phyloP scores from a whole-genome alignment of 805 yeast species.

The Saccharomycopsis fermentans region DNA sequence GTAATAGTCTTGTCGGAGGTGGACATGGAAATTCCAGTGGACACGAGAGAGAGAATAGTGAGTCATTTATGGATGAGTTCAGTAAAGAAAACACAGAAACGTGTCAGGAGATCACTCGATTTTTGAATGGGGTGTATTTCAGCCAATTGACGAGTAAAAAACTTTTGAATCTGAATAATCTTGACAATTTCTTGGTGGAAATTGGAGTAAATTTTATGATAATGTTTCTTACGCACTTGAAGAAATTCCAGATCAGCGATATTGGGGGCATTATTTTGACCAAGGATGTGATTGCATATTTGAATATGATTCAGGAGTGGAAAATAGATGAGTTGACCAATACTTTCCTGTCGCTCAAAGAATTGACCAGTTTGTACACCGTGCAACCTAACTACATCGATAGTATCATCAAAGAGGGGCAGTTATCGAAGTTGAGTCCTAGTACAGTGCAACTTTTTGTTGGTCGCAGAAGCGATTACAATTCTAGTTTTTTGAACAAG shows the following conservation, averaged over 20 bases:
- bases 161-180: conserved; percentile 28
- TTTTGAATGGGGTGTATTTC: conserved; percentile 34
- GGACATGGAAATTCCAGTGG: background rate
- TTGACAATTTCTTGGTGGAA: conserved; percentile 39
- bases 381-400: conserved; percentile 73
- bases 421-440: conserved; percentile 54
- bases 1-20: background rate
- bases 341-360: conserved; percentile 61
- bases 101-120: conserved; percentile 51
- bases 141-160: conserved; percentile 10
- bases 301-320: conserved; percentile 61
- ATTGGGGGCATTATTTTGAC: conserved; percentile 78
- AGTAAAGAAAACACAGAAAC: conserved; percentile 54
- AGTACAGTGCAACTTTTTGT: conserved; percentile 55
- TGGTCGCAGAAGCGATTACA: conserved; percentile 60
- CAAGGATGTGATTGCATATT: conserved; percentile 72
- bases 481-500: conserved; percentile 40
- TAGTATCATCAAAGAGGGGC: conserved; percentile 75
- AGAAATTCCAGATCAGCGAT: conserved; percentile 64
- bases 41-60: conserved; percentile 3
- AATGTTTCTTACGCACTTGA: conserved; percentile 59
- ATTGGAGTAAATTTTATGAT: conserved; percentile 51
- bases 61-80: conserved; percentile 22
- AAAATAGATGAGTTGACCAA: conserved; percentile 48
- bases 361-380: conserved; percentile 73